A percentile compares a stretch with the other conserved stretches of the same genome.
Conservation (phyloP, 345 rosid species). For the Salix exigua region DNA sequence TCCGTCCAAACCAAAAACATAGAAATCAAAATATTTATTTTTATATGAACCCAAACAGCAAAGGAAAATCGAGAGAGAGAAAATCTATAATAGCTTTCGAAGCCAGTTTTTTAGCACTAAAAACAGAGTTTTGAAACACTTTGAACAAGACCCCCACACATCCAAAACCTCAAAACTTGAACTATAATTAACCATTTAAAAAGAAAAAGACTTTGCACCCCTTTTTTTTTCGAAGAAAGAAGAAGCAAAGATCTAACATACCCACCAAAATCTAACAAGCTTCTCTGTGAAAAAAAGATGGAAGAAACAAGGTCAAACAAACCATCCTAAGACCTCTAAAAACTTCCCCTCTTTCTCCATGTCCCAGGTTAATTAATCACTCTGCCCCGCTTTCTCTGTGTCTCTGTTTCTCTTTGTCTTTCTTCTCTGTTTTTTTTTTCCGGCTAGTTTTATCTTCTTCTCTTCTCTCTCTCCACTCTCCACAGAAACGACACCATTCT, state of each 20-base stretch:
- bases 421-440: not conserved
- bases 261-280: conserved; percentile 30
- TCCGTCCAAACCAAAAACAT: not conserved
- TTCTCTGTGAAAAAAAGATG: conserved; percentile 12
- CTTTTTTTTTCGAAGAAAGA: not conserved
- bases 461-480: conserved; percentile 16
- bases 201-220: not conserved
- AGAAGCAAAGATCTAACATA: conserved; percentile 4
- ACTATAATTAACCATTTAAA: not conserved
- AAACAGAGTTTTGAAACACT: not conserved
- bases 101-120: conserved; percentile 2
- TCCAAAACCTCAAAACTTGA: not conserved
- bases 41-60: not conserved
- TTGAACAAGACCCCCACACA: conserved; percentile 4
- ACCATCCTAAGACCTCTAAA: conserved; percentile 27
- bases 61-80: not conserved
- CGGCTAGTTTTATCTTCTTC: conserved; percentile 15
- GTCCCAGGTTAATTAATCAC: conserved; percentile 16
- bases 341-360: conserved; percentile 16
- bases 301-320: conserved; percentile 22
- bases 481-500: conserved; percentile 25
- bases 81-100: not conserved
- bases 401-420: conserved; percentile 4
- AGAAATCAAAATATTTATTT: conserved; percentile 4
- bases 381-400: conserved; percentile 1